phyloP scores from a whole-genome alignment of 345 rosid genomes.

The Gossypium rotundifolium region DNA sequence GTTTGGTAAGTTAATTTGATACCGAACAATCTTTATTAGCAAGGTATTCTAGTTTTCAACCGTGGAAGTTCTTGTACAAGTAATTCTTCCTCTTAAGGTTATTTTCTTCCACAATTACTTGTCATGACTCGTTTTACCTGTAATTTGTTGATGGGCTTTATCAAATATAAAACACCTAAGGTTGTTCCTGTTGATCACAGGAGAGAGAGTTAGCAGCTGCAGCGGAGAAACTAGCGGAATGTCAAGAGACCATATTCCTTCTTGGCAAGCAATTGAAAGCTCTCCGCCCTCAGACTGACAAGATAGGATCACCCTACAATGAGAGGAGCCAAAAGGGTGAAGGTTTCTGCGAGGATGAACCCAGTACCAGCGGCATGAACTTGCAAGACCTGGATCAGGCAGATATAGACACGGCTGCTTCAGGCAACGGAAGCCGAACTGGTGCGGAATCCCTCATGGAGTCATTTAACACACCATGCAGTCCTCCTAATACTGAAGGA shows the following conservation, averaged over 20 bases:
- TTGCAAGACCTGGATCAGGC: conserved; percentile 32
- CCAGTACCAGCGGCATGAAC: conserved; percentile 31
- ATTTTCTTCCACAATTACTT: background rate
- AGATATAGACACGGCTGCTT: conserved; percentile 26
- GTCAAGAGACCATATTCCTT: conserved; percentile 93
- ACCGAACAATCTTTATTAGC: background rate
- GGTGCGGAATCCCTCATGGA: conserved; percentile 37
- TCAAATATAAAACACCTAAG: background rate
- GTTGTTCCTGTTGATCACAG: conserved; percentile 30
- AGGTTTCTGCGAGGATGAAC: conserved; percentile 32
- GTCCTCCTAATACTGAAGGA: conserved; percentile 52
- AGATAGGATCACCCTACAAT: conserved; percentile 36
- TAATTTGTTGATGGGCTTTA: background rate
- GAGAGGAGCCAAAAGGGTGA: conserved; percentile 45
- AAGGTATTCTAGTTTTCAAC: background rate
- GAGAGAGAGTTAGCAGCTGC: conserved; percentile 81
- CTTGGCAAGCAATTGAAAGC: conserved; percentile 84
- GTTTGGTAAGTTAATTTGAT: background rate
- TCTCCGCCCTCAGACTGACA: conserved; percentile 60
- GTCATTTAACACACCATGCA: conserved; percentile 32
- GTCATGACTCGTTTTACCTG: background rate
- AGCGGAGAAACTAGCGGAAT: conserved; percentile 89
- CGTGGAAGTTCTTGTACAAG: background rate
- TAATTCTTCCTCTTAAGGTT: no score
- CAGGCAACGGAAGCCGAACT: conserved; percentile 21